These are phyloP conservation scores for Trametes cingulata DNA, from an alignment of 768 basidiomycete genomes.

Conservation along the genomic window DNA sequence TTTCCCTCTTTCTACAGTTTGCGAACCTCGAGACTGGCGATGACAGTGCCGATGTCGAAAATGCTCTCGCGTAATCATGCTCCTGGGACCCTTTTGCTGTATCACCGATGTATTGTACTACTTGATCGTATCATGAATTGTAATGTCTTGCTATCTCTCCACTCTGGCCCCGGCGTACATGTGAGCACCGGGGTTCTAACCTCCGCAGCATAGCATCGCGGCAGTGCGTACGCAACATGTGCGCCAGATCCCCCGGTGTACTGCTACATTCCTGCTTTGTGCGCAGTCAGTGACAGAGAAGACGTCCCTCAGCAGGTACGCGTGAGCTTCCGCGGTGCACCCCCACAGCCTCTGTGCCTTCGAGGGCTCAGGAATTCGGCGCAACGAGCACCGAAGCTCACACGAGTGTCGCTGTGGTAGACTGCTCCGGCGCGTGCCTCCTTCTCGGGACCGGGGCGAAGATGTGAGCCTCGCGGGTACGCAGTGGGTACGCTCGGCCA, in stretches of 20 bases:
- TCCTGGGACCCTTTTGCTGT: conserved; percentile 17
- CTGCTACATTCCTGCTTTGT: background rate
- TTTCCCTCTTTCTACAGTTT: conserved; percentile 52
- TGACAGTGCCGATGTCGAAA: conserved; percentile 94
- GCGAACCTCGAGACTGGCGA: conserved; percentile 88
- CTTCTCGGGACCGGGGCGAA: too few species aligned
- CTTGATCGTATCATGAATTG: conserved; percentile 7
- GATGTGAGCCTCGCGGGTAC: too few species aligned
- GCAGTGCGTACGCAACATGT: background rate
- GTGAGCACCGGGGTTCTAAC: background rate
- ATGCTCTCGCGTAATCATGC: conserved; percentile 76
- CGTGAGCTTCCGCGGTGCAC: background rate
- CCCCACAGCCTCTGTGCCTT: background rate
- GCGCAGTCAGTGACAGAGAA: background rate
- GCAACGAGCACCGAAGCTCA: too few species aligned
- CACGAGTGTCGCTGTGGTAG: too few species aligned
- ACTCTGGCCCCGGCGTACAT: background rate
- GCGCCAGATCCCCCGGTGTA: too few species aligned
- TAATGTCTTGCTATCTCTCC: conserved; percentile 9
- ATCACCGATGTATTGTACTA: conserved; percentile 18
- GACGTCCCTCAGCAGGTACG: background rate
- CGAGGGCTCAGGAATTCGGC: background rate
- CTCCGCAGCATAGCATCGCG: background rate
- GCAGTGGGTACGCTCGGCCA: too few species aligned
- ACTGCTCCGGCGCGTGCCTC: too few species aligned